Evolutionary conservation across 208 protist genomes (phyloP).

Genomic region (Leishmania tarentolae): DNA sequence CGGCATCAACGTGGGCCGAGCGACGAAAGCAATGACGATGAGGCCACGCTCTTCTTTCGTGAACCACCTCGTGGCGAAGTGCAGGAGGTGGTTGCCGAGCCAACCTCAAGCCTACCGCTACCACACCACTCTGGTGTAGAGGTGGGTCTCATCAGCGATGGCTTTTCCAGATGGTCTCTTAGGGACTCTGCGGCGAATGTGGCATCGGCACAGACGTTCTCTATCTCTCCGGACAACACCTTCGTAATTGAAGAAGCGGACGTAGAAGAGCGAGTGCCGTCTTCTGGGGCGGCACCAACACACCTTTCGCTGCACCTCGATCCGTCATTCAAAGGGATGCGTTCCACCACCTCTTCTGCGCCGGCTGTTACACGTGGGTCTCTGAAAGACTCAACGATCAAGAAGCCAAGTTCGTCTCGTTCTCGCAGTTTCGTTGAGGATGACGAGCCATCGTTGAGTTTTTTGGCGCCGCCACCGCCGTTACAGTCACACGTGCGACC

Average conservation of each 20-base stretch:
- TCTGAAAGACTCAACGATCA: not conserved
- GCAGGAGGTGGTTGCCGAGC: slow-evolving; percentile 10
- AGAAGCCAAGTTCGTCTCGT: not conserved
- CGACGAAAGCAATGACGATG: slow-evolving; percentile 15
- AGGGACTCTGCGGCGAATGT: not conserved
- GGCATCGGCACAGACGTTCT: not conserved
- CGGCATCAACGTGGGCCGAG: slow-evolving; percentile 2
- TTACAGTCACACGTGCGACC: not conserved
- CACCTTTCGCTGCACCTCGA: not conserved
- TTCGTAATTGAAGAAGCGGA: slow-evolving; percentile 9
- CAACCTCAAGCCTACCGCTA: not conserved
- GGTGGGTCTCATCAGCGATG: slow-evolving; percentile 21
- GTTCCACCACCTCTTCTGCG: not conserved
- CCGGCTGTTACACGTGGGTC: not conserved
- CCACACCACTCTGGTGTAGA: slow-evolving; percentile 4
- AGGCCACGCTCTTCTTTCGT: slow-evolving; percentile 24
- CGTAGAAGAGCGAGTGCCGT: slow-evolving; percentile 2
- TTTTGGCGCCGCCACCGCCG: slow-evolving; percentile 12
- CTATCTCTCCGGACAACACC: not conserved
- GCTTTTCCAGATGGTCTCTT: slow-evolving; percentile 26
- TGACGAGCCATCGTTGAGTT: slow-evolving; percentile 49
- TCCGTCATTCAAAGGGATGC: not conserved
- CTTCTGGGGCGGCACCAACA: not conserved
- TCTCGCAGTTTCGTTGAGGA: slow-evolving; percentile 21
- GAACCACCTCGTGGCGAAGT: slow-evolving; percentile 23